phyloP scores from a whole-genome alignment of 139 green algal genomes.

The Chlamydomonas schloesseri region DNA sequence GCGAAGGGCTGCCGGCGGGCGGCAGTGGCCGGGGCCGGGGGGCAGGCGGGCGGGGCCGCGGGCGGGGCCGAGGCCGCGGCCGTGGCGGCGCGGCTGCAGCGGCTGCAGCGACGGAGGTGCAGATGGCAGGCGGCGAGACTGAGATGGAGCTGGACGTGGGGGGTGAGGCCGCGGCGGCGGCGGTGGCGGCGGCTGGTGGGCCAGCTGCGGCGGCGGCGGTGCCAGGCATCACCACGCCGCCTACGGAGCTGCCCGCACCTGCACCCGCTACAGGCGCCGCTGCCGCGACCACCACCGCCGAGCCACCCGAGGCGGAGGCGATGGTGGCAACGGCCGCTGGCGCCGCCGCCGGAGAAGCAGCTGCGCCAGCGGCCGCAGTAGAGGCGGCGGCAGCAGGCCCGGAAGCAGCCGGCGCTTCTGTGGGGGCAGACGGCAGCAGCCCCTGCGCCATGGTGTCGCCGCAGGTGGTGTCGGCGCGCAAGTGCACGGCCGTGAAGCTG shows the following conservation, averaged over 20 bases:
- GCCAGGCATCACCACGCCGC: neutral
- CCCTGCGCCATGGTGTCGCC: too few relatives aligned
- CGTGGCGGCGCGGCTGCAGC: neutral
- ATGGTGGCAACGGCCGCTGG: too few relatives aligned
- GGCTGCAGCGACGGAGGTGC: neutral
- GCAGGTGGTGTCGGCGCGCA: neutral
- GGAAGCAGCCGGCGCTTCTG: too few relatives aligned
- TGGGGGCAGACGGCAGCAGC: too few relatives aligned
- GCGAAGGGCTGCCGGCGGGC: neutral
- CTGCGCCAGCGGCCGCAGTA: too few relatives aligned
- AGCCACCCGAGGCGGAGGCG: neutral
- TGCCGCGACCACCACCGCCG: neutral
- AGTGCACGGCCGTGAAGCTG: neutral
- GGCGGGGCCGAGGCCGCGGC: neutral
- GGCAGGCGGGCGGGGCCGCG: neutral
- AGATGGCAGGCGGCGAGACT: too few relatives aligned
- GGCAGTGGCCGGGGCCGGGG: neutral
- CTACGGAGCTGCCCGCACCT: neutral
- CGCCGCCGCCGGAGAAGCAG: neutral
- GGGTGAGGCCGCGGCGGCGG: neutral
- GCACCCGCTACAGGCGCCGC: too few relatives aligned
- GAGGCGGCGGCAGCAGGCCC: too few relatives aligned
- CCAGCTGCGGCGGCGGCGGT: neutral
- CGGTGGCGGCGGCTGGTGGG: too few relatives aligned
- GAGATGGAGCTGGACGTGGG: neutral